Evolutionary conservation across 2,329 filamentous ascomycete genomes (phyloP).

Genomic region (Aspergillus vadensis): DNA sequence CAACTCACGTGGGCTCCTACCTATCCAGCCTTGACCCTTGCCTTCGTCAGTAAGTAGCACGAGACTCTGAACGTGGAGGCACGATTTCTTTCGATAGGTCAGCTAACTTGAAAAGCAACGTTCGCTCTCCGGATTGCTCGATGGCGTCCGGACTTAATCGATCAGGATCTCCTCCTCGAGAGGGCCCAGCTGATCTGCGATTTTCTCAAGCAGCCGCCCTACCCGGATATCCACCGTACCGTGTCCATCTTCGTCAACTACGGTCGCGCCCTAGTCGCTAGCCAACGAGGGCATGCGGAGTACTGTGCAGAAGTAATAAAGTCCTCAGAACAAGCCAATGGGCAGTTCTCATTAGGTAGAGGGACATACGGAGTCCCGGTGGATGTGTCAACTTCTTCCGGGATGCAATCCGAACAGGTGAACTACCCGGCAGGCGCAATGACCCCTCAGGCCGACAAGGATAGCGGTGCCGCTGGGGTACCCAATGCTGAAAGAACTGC

Average conservation of each 20-base stretch:
- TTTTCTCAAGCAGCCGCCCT: conserved; percentile 39
- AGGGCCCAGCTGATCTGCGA: conserved; percentile 36
- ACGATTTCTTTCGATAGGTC: not conserved
- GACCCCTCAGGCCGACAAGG: conserved; percentile 19
- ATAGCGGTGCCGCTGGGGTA: conserved; percentile 17
- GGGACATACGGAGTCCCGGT: not conserved
- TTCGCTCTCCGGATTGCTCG: conserved; percentile 38
- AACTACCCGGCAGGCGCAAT: conserved; percentile 14
- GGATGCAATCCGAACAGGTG: not conserved
- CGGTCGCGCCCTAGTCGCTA: conserved; percentile 34
- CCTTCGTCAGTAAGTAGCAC: conserved; percentile 38
- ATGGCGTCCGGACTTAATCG: conserved; percentile 37
- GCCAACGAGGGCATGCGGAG: conserved; percentile 1
- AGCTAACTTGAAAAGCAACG: conserved; percentile 27
- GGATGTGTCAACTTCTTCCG: not conserved
- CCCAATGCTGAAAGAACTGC: conserved; percentile 22
- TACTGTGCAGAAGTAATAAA: not conserved
- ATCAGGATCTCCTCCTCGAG: conserved; percentile 33
- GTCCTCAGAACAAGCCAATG: not conserved
- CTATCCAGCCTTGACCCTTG: conserved; percentile 38
- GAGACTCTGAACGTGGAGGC: not conserved
- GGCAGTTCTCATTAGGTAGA: not conserved
- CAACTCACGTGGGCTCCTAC: conserved; percentile 39
- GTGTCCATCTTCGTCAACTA: conserved; percentile 42
- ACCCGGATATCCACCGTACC: conserved; percentile 42